Evolutionary conservation across 2,329 filamentous ascomycete genomes (phyloP).

Genomic region (Aspergillus sp.): DNA sequence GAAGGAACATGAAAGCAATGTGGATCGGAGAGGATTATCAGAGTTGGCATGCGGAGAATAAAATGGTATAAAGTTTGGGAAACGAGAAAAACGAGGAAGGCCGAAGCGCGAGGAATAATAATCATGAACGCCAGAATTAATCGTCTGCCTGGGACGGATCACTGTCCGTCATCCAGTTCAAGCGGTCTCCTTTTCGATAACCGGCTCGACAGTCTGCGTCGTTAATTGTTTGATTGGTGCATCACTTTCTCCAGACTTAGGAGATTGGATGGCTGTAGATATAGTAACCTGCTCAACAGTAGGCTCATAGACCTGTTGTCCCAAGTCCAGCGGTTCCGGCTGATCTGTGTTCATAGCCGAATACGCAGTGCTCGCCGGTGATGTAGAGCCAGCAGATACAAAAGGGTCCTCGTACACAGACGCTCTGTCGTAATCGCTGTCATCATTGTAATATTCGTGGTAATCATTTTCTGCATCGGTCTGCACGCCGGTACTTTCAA

Average conservation of each 20-base stretch:
- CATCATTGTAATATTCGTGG: conserved; percentile 2
- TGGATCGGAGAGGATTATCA: conserved; percentile 3
- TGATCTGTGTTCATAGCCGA: conserved; percentile 1
- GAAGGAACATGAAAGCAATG: neutral
- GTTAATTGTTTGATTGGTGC: neutral
- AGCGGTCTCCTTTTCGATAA: conserved; percentile 1
- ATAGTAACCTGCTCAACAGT: conserved; percentile 1
- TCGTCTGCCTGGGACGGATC: neutral
- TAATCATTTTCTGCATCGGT: conserved; percentile 2
- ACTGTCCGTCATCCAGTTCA: neutral
- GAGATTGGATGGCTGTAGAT: conserved; percentile 1
- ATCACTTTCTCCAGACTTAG: conserved; percentile 1
- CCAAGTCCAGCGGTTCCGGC: neutral
- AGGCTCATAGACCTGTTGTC: conserved; percentile 4
- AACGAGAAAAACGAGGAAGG: neutral
- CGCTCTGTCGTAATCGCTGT: conserved; percentile 1
- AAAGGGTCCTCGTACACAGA: conserved; percentile 8
- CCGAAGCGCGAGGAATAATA: neutral
- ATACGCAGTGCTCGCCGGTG: conserved; percentile 6
- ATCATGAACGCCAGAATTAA: neutral
- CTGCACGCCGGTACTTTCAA: conserved; percentile 6
- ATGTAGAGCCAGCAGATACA: conserved; percentile 8
- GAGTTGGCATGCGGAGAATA: conserved; percentile 3
- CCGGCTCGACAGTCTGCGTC: neutral
- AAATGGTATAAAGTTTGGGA: neutral